Percentiles rank a stretch among this genome's conserved stretches.
phyloP scores from a whole-genome alignment of 2,329 filamentous ascomycete genomes.

The Kalmusia sp. region DNA sequence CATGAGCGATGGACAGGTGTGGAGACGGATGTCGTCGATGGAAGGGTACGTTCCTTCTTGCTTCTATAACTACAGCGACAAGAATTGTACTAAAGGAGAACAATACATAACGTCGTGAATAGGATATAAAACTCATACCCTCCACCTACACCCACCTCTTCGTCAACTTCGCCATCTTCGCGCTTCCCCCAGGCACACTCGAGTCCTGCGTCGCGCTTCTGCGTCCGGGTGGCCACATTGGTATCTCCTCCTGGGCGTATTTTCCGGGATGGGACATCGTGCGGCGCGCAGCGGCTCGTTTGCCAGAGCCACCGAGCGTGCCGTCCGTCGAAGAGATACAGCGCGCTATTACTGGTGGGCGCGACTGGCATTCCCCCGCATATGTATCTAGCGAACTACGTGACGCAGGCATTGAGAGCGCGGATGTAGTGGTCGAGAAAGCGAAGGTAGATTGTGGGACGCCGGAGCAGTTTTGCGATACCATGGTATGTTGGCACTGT shows the following conservation, averaged over 20 bases:
- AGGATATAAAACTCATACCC: slow-evolving; percentile 18
- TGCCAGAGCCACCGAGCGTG: slow-evolving; percentile 8
- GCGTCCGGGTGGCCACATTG: slow-evolving; percentile 22
- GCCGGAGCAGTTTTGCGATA: slow-evolving; percentile 9
- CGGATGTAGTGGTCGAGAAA: slow-evolving; percentile 15
- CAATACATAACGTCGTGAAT: too few species aligned
- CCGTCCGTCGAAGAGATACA: slow-evolving; percentile 18
- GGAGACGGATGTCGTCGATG: slow-evolving; percentile 24
- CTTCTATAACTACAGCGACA: too few species aligned
- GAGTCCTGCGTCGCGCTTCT: slow-evolving; percentile 10
- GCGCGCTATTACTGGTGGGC: slow-evolving; percentile 12
- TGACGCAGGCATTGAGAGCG: slow-evolving; percentile 20
- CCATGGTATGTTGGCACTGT: too few species aligned
- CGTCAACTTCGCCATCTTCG: slow-evolving; percentile 30
- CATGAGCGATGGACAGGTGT: slow-evolving; percentile 25
- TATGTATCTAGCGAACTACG: slow-evolving; percentile 19
- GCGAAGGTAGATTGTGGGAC: slow-evolving; percentile 15
- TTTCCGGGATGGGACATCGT: slow-evolving; percentile 22
- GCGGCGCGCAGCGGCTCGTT: slow-evolving; percentile 9
- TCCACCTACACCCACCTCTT: slow-evolving; percentile 28
- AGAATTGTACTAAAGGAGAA: too few species aligned
- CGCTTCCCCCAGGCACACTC: slow-evolving; percentile 16
- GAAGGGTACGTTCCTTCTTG: slow-evolving; percentile 15
- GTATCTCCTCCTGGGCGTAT: slow-evolving; percentile 24
- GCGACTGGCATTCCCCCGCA: slow-evolving; percentile 12